These are phyloP conservation scores for Podaxis sp. DNA, from an alignment of 768 basidiomycete genomes.

Conservation along the genomic window DNA sequence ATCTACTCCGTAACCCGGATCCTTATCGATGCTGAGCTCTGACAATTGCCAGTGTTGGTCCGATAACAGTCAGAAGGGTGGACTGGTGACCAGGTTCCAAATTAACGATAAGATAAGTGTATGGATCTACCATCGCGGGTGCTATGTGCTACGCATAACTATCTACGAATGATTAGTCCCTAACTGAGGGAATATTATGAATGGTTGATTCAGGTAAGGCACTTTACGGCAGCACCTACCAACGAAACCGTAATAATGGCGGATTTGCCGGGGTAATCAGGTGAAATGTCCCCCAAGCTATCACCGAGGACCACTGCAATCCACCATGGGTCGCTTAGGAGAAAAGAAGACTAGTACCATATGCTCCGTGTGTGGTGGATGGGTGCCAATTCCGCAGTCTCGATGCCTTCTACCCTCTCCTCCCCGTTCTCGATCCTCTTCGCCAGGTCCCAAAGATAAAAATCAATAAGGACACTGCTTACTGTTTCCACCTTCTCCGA, in stretches of 20 bases:
- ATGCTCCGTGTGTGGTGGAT: slow-evolving; percentile 79
- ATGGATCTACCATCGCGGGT: not conserved
- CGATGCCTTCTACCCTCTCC: slow-evolving; percentile 54
- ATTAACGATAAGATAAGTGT: not conserved
- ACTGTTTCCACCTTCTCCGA: slow-evolving; percentile 28
- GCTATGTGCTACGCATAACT: not conserved
- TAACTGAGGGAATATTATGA: not conserved
- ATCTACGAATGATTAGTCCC: not conserved
- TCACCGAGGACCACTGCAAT: not conserved
- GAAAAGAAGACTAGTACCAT: slow-evolving; percentile 59
- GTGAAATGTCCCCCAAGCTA: not conserved
- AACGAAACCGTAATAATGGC: not conserved
- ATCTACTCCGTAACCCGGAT: too few species aligned
- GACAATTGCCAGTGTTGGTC: too few species aligned
- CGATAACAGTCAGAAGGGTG: not conserved
- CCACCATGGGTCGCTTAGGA: not conserved
- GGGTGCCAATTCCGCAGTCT: slow-evolving; percentile 55
- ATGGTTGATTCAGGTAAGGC: not conserved
- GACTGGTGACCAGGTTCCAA: not conserved
- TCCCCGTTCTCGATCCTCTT: slow-evolving; percentile 66
- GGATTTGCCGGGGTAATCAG: not conserved
- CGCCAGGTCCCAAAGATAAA: slow-evolving; percentile 87
- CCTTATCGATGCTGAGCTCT: too few species aligned
- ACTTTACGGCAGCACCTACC: not conserved
- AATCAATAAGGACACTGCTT: slow-evolving; percentile 83